Percentiles rank a stretch among this genome's conserved stretches.
Evolutionary conservation across 2,329 filamentous ascomycete species (phyloP).

Genomic region (Emydomyces testavorans): DNA sequence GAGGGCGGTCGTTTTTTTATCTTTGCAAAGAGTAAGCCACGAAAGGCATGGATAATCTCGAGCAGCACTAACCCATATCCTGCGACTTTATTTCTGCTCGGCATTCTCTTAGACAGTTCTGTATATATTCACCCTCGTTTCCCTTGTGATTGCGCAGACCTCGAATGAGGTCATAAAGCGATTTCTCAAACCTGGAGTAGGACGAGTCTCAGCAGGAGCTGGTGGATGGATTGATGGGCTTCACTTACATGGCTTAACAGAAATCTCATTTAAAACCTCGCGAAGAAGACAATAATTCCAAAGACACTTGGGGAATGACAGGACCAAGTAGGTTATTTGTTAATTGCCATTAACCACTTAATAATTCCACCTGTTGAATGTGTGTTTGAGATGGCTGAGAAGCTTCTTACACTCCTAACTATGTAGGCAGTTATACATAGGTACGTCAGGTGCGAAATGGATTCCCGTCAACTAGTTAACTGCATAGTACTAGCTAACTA

Average conservation of each 20-base stretch:
- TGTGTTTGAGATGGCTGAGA: too few species aligned
- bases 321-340: too few species aligned
- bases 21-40: constrained; percentile 34
- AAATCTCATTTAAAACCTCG: too few species aligned
- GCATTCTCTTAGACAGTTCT: constrained; percentile 88
- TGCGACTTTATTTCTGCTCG: constrained; percentile 80
- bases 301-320: too few species aligned
- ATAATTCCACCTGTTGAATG: too few species aligned
- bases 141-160: constrained; percentile 93
- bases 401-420: too few species aligned
- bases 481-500: too few species aligned
- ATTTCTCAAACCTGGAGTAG: constrained; percentile 83
- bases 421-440: too few species aligned
- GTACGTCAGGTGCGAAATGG: too few species aligned
- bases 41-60: neutral
- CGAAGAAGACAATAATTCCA: too few species aligned
- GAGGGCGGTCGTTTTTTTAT: constrained; percentile 90
- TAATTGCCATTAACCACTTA: too few species aligned
- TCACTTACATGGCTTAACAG: neutral
- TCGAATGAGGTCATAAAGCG: constrained; percentile 94
- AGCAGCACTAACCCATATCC: constrained; percentile 63
- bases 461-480: too few species aligned
- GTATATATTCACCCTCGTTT: constrained; percentile 87
- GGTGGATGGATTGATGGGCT: neutral
- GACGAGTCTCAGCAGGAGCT: neutral